Evolutionary conservation across 352 stramenopile species (phyloP).

Genomic region (Pythium brachiatum): DNA sequence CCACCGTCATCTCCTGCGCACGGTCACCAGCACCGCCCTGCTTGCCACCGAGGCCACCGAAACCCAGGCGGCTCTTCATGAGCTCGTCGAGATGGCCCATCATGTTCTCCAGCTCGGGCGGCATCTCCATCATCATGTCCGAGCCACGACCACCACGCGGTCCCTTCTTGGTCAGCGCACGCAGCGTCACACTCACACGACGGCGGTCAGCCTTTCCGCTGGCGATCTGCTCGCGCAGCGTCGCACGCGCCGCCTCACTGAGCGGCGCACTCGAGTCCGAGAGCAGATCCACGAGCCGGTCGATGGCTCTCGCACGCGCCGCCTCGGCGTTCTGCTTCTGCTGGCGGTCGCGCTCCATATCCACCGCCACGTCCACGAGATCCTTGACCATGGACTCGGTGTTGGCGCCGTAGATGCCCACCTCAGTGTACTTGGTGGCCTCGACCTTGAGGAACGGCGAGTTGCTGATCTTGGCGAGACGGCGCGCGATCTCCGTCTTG

Average conservation of each 20-base stretch:
- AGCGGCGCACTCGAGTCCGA: constrained; percentile 30
- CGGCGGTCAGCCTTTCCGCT: constrained; percentile 49
- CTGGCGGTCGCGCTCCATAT: constrained; percentile 76
- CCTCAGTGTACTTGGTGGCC: constrained; percentile 99
- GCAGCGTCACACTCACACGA: constrained; percentile 51
- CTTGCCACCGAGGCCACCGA: constrained; percentile 33
- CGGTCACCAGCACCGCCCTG: constrained; percentile 39
- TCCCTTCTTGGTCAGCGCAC: constrained; percentile 21
- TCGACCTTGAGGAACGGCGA: constrained; percentile 98
- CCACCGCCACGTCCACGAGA: constrained; percentile 95
- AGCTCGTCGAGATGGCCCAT: constrained; percentile 72
- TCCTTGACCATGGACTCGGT: constrained; percentile 99
- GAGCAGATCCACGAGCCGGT: constrained; percentile 83
- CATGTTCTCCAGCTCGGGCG: constrained; percentile 79
- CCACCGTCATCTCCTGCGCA: constrained; percentile 63
- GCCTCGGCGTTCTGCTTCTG: constrained; percentile 87
- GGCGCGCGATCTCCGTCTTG: constrained; percentile 97
- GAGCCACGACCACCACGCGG: constrained; percentile 15
- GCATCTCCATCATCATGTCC: constrained; percentile 84
- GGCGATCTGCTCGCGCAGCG: constrained; percentile 60
- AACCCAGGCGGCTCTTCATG: constrained; percentile 52
- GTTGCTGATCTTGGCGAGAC: constrained; percentile 96
- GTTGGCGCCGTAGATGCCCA: constrained; percentile 98
- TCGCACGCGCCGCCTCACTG: constrained; percentile 41
- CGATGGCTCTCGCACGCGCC: constrained; percentile 87